Conservation (phyloP, 2,329 filamentous ascomycete genomes). For the Graphiopsis chlorocephala region DNA sequence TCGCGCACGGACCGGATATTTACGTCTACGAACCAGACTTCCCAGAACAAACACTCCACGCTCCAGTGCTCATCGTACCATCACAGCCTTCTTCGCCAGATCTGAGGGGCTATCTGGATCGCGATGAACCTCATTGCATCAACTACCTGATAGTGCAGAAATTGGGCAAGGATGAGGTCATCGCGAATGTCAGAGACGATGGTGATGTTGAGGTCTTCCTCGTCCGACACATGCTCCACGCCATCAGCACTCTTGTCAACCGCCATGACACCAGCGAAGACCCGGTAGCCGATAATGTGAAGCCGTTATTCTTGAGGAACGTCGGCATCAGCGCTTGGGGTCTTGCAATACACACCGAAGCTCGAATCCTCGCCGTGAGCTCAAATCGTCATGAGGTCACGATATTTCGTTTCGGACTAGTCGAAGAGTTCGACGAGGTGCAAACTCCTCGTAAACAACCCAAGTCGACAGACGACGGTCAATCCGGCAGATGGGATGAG, state of each 20-base stretch:
- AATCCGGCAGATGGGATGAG: background rate
- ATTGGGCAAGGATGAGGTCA: constrained; percentile 46
- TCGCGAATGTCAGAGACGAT: constrained; percentile 58
- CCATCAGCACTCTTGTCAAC: constrained; percentile 30
- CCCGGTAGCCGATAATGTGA: constrained; percentile 37
- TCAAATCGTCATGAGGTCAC: constrained; percentile 65
- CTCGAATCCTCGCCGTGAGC: constrained; percentile 82
- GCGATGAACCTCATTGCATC: constrained; percentile 41
- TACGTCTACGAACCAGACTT: constrained; percentile 45
- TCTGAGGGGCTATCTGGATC: constrained; percentile 36
- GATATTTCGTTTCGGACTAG: constrained; percentile 59
- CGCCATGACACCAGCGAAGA: background rate
- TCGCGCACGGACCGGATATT: constrained; percentile 42
- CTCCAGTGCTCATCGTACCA: constrained; percentile 39
- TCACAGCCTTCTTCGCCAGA: constrained; percentile 37
- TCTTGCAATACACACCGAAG: constrained; percentile 73
- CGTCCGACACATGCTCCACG: constrained; percentile 34
- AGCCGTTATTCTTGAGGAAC: constrained; percentile 69
- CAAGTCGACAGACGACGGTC: background rate
- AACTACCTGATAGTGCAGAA: constrained; percentile 45
- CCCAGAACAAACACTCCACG: constrained; percentile 40
- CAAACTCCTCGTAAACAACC: background rate
- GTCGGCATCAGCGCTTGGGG: constrained; percentile 85
- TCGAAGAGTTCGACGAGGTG: constrained; percentile 27
- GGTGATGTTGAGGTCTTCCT: constrained; percentile 49